Conservation (phyloP, 208 protist genomes). For the Blastocrithidia nonstop region DNA sequence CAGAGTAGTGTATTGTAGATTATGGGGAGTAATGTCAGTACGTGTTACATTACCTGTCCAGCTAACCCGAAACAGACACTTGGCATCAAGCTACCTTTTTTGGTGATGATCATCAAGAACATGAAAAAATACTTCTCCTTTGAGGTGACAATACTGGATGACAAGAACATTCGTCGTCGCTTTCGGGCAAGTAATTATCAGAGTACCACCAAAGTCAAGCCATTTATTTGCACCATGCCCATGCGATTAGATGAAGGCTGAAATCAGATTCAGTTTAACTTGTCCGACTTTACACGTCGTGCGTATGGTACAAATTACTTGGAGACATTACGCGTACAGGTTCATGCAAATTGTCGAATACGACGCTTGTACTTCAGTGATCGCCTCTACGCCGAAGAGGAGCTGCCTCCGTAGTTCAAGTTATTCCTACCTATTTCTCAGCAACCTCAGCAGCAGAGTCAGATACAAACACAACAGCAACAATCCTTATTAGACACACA, state of each 20-base stretch:
- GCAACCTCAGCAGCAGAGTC: conserved; percentile 10
- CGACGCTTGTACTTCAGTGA: conserved; percentile 99
- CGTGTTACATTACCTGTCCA: conserved; percentile 96
- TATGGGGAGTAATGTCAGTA: conserved; percentile 96
- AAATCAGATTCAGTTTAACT: conserved; percentile 99
- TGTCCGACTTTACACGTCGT: conserved; percentile 96
- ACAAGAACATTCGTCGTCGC: conserved; percentile 95
- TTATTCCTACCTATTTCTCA: conserved; percentile 92
- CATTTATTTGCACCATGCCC: conserved; percentile 99
- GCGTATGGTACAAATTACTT: conserved; percentile 99
- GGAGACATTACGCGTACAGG: conserved; percentile 95
- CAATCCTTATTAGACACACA: background rate
- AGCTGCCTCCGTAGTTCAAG: conserved; percentile 98
- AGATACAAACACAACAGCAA: conserved; percentile 2
- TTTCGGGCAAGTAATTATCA: conserved; percentile 99
- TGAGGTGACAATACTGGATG: conserved; percentile 98
- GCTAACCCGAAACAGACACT: conserved; percentile 94
- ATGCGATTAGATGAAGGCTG: conserved; percentile 98
- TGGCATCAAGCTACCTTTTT: conserved; percentile 98
- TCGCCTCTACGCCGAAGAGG: conserved; percentile 97
- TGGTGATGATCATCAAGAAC: conserved; percentile 99
- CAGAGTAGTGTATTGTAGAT: conserved; percentile 98
- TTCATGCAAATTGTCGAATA: conserved; percentile 98
- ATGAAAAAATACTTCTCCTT: conserved; percentile 99
- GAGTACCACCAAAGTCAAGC: conserved; percentile 96